These are phyloP conservation scores for Combretum micranthum DNA, from an alignment of 345 rosid species.

Conservation along the genomic window DNA sequence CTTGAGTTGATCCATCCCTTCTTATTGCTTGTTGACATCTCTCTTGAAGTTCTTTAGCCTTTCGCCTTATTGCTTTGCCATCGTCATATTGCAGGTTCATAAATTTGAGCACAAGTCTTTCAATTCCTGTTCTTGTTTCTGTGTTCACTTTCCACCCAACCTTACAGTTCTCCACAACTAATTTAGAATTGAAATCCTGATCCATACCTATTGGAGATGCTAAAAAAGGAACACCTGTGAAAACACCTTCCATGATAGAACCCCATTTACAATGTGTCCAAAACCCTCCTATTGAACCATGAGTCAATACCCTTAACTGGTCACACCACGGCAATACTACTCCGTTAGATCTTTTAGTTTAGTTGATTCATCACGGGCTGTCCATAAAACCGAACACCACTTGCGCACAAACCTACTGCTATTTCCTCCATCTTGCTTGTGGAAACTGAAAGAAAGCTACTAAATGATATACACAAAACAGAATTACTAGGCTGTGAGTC, in stretches of 20 bases:
- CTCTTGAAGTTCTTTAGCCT: neutral
- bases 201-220: slow-evolving; percentile 18
- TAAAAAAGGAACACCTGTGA: slow-evolving; percentile 19
- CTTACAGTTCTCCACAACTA: slow-evolving; percentile 20
- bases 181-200: slow-evolving; percentile 17
- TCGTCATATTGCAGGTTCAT: slow-evolving; percentile 11
- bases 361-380: slow-evolving; percentile 13
- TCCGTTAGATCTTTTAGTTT: slow-evolving; percentile 8
- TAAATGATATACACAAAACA: slow-evolving; percentile 30
- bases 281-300: slow-evolving; percentile 21
- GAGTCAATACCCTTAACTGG: slow-evolving; percentile 33
- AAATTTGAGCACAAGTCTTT: slow-evolving; percentile 3
- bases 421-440: slow-evolving; percentile 30
- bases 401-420: slow-evolving; percentile 15
- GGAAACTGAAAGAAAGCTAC: slow-evolving; percentile 34
- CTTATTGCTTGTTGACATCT: too few relatives aligned
- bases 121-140: slow-evolving; percentile 8
- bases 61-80: slow-evolving; percentile 10
- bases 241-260: slow-evolving; percentile 22
- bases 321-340: slow-evolving; percentile 49
- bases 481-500: slow-evolving; percentile 27
- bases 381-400: slow-evolving; percentile 33
- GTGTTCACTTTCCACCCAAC: slow-evolving; percentile 20
- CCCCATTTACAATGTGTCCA: slow-evolving; percentile 33
- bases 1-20: too few relatives aligned